Conservation (phyloP, 306 rosid genomes). For the Cucumis melo region DNA sequence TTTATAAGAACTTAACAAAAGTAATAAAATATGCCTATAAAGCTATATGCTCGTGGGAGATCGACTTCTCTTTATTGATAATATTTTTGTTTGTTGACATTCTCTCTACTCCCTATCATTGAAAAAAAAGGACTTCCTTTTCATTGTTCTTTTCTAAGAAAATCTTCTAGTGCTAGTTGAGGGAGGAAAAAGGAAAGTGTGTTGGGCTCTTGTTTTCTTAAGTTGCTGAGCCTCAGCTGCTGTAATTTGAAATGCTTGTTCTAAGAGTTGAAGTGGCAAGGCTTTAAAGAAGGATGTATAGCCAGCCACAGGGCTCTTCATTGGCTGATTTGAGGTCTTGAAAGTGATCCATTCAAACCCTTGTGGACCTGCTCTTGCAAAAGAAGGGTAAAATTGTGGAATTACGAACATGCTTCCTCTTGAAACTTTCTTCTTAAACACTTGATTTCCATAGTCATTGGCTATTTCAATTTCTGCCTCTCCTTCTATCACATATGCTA, state of each 20-base stretch:
- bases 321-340: slow-evolving; percentile 10
- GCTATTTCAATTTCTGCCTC: slow-evolving; percentile 11
- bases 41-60: too few species aligned
- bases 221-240: slow-evolving; percentile 1
- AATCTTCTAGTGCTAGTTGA: background rate
- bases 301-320: slow-evolving; percentile 13
- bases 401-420: slow-evolving; percentile 9
- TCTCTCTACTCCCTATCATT: too few species aligned
- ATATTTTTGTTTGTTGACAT: too few species aligned
- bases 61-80: too few species aligned
- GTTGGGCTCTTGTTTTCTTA: slow-evolving; percentile 7
- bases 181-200: slow-evolving; percentile 10
- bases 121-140: too few species aligned
- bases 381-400: slow-evolving; percentile 3
- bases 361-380: background rate
- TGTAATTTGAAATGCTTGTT: slow-evolving; percentile 7
- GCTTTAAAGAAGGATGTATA: slow-evolving; percentile 11
- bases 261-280: slow-evolving; percentile 5
- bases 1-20: too few species aligned
- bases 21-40: too few species aligned
- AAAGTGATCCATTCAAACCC: slow-evolving; percentile 15
- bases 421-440: slow-evolving; percentile 1
- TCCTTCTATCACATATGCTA: slow-evolving; percentile 11
- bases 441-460: slow-evolving; percentile 7
- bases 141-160: too few species aligned